Percentiles rank a stretch among this genome's conserved stretches.
Conservation (phyloP, 768 basidiomycete genomes). For the Boletus eberwhitei region DNA sequence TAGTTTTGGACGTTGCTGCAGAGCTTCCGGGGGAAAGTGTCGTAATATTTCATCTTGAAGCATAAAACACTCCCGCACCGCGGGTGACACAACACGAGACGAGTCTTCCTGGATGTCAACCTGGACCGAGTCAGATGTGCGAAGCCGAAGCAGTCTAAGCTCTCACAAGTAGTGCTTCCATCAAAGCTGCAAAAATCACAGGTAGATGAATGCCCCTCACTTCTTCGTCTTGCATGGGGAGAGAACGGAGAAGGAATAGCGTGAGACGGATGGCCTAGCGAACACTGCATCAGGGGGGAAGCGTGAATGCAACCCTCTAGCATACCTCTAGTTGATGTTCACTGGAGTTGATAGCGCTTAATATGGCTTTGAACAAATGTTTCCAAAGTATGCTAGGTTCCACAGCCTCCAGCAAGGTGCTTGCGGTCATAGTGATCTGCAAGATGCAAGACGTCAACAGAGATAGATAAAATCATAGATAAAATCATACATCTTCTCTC, state of each 20-base stretch:
- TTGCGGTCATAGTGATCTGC: slow-evolving; percentile 78
- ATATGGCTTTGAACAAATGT: slow-evolving; percentile 56
- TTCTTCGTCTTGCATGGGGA: slow-evolving; percentile 85
- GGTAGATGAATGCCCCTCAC: slow-evolving; percentile 78
- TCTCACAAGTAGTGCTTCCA: slow-evolving; percentile 63
- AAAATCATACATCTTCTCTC: slow-evolving; percentile 55
- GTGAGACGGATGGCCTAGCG: slow-evolving; percentile 64
- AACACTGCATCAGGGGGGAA: slow-evolving; percentile 3
- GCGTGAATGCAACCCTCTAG: neutral
- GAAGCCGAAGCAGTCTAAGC: neutral
- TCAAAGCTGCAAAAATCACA: slow-evolving; percentile 64
- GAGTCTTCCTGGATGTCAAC: slow-evolving; percentile 37
- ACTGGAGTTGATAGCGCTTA: slow-evolving; percentile 50
- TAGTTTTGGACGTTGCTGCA: slow-evolving; percentile 50
- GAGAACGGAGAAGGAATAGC: slow-evolving; percentile 67
- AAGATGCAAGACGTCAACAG: neutral
- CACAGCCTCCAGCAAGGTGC: slow-evolving; percentile 86
- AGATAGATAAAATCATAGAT: neutral
- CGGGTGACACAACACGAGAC: slow-evolving; percentile 32
- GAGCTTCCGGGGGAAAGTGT: slow-evolving; percentile 47
- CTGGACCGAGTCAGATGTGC: slow-evolving; percentile 23
- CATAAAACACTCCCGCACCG: slow-evolving; percentile 42
- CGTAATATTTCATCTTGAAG: slow-evolving; percentile 53
- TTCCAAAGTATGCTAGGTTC: slow-evolving; percentile 91
- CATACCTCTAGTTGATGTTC: slow-evolving; percentile 48